These are phyloP conservation scores for Teunomyces barrocoloradensis DNA, from an alignment of 805 yeast species.

Conservation along the genomic window DNA sequence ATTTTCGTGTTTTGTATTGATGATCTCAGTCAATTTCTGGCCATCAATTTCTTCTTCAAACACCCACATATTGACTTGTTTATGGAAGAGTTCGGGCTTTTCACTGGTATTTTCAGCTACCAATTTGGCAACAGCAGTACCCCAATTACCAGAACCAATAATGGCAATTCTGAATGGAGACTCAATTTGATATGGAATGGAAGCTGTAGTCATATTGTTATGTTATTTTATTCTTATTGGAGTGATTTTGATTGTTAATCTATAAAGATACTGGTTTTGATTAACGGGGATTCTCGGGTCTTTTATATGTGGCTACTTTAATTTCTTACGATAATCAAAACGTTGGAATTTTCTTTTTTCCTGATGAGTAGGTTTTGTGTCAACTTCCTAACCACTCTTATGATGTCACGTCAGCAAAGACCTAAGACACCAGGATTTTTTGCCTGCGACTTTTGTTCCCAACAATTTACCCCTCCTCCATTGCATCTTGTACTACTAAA, in stretches of 20 bases:
- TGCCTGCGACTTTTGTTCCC: background rate
- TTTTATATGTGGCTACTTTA: background rate
- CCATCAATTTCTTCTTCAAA: constrained; percentile 82
- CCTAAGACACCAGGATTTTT: no score
- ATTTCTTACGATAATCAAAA: background rate
- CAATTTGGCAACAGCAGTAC: constrained; percentile 94
- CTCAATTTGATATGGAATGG: constrained; percentile 30
- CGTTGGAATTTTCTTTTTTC: background rate
- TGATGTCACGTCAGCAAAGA: constrained; percentile 1
- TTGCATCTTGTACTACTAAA: background rate
- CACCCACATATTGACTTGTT: constrained; percentile 93
- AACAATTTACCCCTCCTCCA: background rate
- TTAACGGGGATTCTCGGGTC: background rate
- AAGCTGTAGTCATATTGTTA: constrained; percentile 18
- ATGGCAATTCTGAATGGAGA: constrained; percentile 37
- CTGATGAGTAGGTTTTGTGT: background rate
- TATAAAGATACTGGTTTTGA: no score
- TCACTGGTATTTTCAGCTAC: constrained; percentile 82
- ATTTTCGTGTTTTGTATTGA: constrained; percentile 87
- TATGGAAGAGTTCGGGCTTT: constrained; percentile 69
- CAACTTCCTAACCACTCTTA: background rate
- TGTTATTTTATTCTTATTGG: background rate
- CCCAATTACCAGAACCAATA: constrained; percentile 98
- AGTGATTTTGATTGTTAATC: no score
- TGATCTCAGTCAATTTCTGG: constrained; percentile 79